Conservation (phyloP, 2,329 filamentous ascomycete species). For the Colletotrichum karsti region DNA sequence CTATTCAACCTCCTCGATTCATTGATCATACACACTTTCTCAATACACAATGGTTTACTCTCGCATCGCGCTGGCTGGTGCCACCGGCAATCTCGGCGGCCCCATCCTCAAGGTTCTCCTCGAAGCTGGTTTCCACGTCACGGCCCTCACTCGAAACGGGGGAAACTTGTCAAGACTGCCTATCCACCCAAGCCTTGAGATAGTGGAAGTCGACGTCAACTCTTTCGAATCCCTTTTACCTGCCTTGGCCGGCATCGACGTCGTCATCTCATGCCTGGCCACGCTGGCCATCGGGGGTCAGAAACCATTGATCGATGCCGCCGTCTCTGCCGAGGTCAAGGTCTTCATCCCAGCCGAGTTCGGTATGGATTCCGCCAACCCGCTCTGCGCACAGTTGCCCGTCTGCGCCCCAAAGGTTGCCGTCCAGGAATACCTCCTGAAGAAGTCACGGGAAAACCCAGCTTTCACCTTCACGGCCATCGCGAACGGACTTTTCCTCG, state of each 20-base stretch:
- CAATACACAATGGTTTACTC: too few species aligned
- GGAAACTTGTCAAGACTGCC: neutral
- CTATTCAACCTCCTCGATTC: too few species aligned
- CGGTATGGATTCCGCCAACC: neutral
- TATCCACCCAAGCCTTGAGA: too few species aligned
- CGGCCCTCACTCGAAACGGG: neutral
- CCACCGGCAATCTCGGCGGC: neutral
- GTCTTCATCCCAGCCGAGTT: slow-evolving; percentile 8
- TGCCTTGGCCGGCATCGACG: neutral
- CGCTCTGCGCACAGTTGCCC: neutral
- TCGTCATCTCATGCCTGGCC: neutral
- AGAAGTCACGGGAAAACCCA: neutral
- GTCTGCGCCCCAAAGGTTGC: neutral
- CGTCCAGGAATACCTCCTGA: neutral
- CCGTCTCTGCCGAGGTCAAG: neutral
- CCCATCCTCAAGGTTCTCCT: neutral
- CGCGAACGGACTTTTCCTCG: neutral
- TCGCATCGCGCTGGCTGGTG: neutral
- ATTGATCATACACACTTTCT: too few species aligned
- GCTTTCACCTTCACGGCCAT: neutral
- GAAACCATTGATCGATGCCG: neutral
- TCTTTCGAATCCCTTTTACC: neutral
- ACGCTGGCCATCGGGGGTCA: neutral
- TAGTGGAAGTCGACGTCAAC: neutral
- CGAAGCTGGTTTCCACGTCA: neutral